A percentile compares a stretch with the other conserved stretches of the same genome.
These are phyloP conservation scores for Artomyces pyxidatus DNA, from an alignment of 768 basidiomycete genomes.

Conservation along the genomic window DNA sequence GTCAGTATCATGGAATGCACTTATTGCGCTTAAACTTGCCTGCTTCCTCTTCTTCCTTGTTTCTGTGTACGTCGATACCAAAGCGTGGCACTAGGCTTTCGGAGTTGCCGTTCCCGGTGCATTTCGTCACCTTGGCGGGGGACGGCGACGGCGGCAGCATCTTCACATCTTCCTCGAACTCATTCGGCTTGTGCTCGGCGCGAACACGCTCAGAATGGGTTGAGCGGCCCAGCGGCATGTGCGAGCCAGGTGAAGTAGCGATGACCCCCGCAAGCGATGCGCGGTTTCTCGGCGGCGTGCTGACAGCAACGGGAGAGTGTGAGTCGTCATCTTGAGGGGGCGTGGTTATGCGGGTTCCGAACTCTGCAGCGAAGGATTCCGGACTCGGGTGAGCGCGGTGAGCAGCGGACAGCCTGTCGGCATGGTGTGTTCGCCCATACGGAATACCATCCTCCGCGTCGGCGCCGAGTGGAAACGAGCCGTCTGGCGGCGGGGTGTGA, in stretches of 20 bases:
- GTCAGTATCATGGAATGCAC: slow-evolving; percentile 1
- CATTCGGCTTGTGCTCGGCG: slow-evolving; percentile 14
- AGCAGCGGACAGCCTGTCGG: slow-evolving; percentile 41
- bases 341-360: neutral
- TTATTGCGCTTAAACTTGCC: slow-evolving; percentile 1
- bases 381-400: slow-evolving; percentile 23
- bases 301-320: slow-evolving; percentile 14
- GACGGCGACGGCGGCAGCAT: slow-evolving; percentile 45
- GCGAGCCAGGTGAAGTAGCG: slow-evolving; percentile 18
- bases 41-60: neutral
- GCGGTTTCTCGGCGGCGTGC: slow-evolving; percentile 11
- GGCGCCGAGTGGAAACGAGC: slow-evolving; percentile 40
- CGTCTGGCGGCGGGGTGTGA: slow-evolving; percentile 32
- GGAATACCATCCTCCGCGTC: slow-evolving; percentile 59
- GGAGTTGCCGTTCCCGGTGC: slow-evolving; percentile 11
- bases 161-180: slow-evolving; percentile 32
- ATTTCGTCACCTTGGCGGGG: slow-evolving; percentile 25
- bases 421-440: slow-evolving; percentile 56
- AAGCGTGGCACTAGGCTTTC: slow-evolving; percentile 31
- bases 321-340: too few relatives aligned
- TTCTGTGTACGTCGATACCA: slow-evolving; percentile 17
- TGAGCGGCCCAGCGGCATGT: slow-evolving; percentile 29
- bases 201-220: slow-evolving; percentile 30
- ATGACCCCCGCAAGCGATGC: neutral
- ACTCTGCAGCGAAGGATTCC: slow-evolving; percentile 14